Evolutionary conservation across 2,329 filamentous ascomycete species (phyloP).

Genomic region (Calonectria leucothoes): DNA sequence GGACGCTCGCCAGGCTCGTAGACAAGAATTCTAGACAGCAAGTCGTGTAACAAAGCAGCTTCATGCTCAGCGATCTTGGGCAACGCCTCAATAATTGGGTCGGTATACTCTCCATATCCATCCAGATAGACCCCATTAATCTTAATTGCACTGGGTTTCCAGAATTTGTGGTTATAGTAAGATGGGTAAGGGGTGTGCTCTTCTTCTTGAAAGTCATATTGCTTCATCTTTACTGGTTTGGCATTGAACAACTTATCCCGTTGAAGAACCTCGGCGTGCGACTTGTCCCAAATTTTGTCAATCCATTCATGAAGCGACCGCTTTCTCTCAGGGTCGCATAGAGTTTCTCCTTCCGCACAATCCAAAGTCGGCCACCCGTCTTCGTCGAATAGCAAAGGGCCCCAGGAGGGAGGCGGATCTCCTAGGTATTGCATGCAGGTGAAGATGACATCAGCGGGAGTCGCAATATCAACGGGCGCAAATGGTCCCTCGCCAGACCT

Average conservation of each 20-base stretch:
- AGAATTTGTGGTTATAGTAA: constrained; percentile 19
- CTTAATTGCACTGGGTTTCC: constrained; percentile 22
- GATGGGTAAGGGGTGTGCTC: background rate
- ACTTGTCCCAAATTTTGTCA: constrained; percentile 9
- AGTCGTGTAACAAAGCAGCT: constrained; percentile 20
- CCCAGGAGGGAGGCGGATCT: constrained; percentile 7
- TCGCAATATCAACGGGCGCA: background rate
- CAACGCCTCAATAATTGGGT: constrained; percentile 13
- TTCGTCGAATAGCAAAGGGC: constrained; percentile 17
- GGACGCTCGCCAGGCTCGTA: constrained; percentile 24
- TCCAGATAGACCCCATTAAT: constrained; percentile 8
- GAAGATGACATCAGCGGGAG: constrained; percentile 16
- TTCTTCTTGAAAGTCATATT: no score
- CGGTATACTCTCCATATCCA: constrained; percentile 17
- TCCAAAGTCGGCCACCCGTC: constrained; percentile 18
- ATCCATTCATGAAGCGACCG: background rate
- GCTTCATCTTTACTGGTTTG: no score
- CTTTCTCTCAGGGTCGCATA: background rate
- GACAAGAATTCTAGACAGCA: constrained; percentile 18
- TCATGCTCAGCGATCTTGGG: constrained; percentile 19
- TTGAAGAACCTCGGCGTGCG: background rate
- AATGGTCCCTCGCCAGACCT: constrained; percentile 23
- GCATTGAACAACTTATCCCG: no score
- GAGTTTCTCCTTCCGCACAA: background rate
- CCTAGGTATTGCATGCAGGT: constrained; percentile 21